phyloP scores from a whole-genome alignment of 495 filamentous ascomycete species.

The Rusavskia elegans region DNA sequence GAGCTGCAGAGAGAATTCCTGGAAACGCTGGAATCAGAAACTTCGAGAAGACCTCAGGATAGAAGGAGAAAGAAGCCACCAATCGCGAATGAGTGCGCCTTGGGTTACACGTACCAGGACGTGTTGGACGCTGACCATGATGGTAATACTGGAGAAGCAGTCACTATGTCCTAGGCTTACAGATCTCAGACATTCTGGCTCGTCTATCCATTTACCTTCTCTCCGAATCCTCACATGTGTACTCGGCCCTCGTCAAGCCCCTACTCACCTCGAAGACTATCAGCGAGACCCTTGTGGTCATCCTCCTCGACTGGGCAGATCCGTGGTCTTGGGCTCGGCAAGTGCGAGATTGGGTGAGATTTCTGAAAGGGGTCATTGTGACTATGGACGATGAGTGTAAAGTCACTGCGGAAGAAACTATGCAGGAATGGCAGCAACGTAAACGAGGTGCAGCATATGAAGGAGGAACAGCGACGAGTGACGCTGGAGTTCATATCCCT shows the following conservation, averaged over 20 bases:
- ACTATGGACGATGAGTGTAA: constrained; percentile 63
- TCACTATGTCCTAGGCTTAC: constrained; percentile 1
- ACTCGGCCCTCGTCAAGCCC: constrained; percentile 68
- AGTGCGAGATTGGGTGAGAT: constrained; percentile 71
- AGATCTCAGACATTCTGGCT: constrained; percentile 59
- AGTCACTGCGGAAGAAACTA: constrained; percentile 70
- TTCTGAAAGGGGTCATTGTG: constrained; percentile 58
- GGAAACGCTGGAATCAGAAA: constrained; percentile 56
- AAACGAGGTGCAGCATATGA: constrained; percentile 23
- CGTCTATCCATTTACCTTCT: constrained; percentile 85
- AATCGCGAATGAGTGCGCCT: constrained; percentile 80
- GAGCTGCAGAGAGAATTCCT: constrained; percentile 84
- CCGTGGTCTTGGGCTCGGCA: constrained; percentile 88
- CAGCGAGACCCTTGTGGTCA: constrained; percentile 71
- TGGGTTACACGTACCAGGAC: constrained; percentile 93
- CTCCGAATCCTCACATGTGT: constrained; percentile 63
- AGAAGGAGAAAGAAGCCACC: constrained; percentile 54
- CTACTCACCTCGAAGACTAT: constrained; percentile 76
- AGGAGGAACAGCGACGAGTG: constrained; percentile 18
- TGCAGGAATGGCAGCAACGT: constrained; percentile 41
- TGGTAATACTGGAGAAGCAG: constrained; percentile 29
- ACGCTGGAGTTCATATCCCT: constrained; percentile 54
- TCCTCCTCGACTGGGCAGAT: constrained; percentile 82
- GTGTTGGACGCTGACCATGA: constrained; percentile 91
- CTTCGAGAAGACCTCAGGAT: constrained; percentile 33